Base-by-base conservation (phyloP, 345 rosid genomes). In the Kernera saxatilis region DNA sequence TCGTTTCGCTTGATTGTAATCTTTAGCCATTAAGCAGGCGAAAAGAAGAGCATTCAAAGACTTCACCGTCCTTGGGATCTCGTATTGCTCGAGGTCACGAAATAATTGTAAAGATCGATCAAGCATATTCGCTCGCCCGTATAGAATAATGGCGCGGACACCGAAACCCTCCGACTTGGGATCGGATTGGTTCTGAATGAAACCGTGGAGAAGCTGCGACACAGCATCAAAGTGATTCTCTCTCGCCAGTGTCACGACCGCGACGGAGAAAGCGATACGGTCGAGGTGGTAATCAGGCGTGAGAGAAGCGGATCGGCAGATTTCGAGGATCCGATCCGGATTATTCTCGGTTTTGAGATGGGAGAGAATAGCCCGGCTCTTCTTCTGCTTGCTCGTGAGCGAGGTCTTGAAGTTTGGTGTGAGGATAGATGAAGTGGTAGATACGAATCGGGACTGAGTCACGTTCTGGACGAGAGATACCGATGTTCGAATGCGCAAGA, bases 111-210 rank as follows among this genome's bases (percentile, higher is more conserved):
- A n/a, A 14, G 96, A 88, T 54, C 82, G 88, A 18, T 85, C 82
- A 35, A 84, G 44, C 99, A 89, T 89, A 43, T 82, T 83, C 6
- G 95, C 96, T 72, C 88, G 81, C 15, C 96, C 99, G 77, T 79
- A 94, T 13, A 94, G 82, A 62, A 88, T 30, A 59, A 89, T 83
- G 8, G 87, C 84, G 56, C 88, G 95, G 51, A 80, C 73, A 3
- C 80, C 78, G 74, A 84, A 89, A 5, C 82, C 84, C 60, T 88
- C 92, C 8, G 82, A 77, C 41, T 70, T 78, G 62, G 86, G 82
- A 72, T 89, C 79, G 8, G 90, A 84, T 44, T 97, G 91, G 69
- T 61, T 70, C 22, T 75, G 54, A 11, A 75, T 52, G 78, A 85
- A 84, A 23, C 81, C 97, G 22, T 87, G 82, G 57, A 94, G 88